Evolutionary conservation across 2,329 filamentous ascomycete genomes (phyloP), one percentile per base, ranked within the genome.

Genomic region (Botrytis fragariae): DNA sequence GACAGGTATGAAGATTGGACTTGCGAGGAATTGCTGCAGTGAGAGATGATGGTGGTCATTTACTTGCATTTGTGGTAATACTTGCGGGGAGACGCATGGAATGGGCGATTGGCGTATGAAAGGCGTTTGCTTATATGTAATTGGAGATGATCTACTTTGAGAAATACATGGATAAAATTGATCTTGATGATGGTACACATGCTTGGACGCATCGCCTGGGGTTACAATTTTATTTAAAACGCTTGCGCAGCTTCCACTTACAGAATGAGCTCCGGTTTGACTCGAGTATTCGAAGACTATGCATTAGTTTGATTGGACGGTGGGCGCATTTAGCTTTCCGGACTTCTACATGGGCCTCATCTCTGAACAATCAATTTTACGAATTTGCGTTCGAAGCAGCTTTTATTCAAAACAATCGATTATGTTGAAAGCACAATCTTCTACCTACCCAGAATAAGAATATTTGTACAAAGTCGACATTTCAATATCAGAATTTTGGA

Each of bases 1-100:
- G n/a, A 57, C 62, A 81, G 80, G 75, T 98, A 98, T 84, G 96
- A 99, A 87, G 96, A 99, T 83, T 99, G 96, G 96, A 97, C 95
- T 51, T 98, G 95, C 84, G 96, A 98, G 84, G 96, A 99, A 84
- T 87, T 98, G 77, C 88, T 97, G 61, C 79, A 80, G 69, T 80
- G 78, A 73, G 74, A 37, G 51, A 18, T 71, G 44, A 67, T 37
- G 48, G 61, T 70, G 73, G 57, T 45, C 48, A 69, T 68, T 48
- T 69, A 37, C 45, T 45, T 44, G 44, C 59, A 67, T 67, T 64
- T 70, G 67, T 60, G 72, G 65, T 73, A 74, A 69, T 35, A 44
- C 35, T 42, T 65, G 12, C 35, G 37, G 4, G 22, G 22, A 48
- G 59, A 44, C 73, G 76, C 77, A 79, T 79, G 74, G 76, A 77